Percentiles rank a stretch among this genome's conserved stretches.
These are phyloP conservation scores for Vickermania spadyakhi DNA, from an alignment of 208 protist species.

Conservation along the genomic window DNA sequence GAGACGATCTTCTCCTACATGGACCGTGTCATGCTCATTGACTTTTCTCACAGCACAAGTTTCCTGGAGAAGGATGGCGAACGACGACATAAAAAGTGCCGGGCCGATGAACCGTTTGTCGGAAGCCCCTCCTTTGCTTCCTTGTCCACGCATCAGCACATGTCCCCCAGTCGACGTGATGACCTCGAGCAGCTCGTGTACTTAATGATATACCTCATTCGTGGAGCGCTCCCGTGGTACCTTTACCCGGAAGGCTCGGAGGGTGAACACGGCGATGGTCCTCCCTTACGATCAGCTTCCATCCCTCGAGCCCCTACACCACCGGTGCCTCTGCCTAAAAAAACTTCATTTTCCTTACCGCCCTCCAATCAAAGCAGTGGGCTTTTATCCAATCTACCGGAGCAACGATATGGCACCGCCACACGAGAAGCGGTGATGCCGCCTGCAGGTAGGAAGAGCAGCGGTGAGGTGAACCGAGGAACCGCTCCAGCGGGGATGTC, in stretches of 20 bases:
- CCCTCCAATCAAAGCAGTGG: constrained; percentile 24
- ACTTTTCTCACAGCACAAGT: not conserved
- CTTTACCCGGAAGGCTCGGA: not conserved
- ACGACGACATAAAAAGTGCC: constrained; percentile 47
- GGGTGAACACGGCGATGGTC: not conserved
- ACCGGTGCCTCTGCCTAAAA: too few relatives aligned
- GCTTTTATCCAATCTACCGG: constrained; percentile 31
- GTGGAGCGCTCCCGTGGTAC: constrained; percentile 87
- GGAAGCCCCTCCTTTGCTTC: constrained; percentile 93
- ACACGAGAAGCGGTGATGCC: too few relatives aligned
- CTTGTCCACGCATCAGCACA: constrained; percentile 90
- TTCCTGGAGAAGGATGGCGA: not conserved
- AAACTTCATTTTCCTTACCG: not conserved
- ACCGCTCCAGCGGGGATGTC: not conserved
- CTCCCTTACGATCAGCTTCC: too few relatives aligned
- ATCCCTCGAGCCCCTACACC: too few relatives aligned
- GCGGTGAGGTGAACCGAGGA: too few relatives aligned
- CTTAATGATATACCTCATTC: constrained; percentile 89
- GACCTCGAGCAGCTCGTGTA: constrained; percentile 73
- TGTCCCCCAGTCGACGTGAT: constrained; percentile 63
- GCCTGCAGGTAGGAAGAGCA: too few relatives aligned
- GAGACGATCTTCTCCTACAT: not conserved
- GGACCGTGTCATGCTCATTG: not conserved
- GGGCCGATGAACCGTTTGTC: constrained; percentile 65
- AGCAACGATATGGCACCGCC: too few relatives aligned